Evolutionary conservation across 2,329 filamentous ascomycete species (phyloP), one percentile per base, ranked within the genome.

Genomic region (Trichoderma sp.): DNA sequence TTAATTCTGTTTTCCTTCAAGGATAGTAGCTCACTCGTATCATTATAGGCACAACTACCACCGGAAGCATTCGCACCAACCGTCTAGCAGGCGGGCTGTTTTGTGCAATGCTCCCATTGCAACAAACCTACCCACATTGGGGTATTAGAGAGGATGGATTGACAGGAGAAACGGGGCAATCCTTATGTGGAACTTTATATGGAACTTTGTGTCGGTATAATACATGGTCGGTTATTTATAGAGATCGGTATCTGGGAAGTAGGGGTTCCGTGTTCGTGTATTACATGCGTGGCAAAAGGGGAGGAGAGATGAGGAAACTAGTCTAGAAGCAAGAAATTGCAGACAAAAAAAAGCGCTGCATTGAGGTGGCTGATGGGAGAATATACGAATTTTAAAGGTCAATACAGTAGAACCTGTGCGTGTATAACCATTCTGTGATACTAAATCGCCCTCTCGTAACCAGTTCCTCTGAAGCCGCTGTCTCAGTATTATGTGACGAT

Each of bases 51-150:
- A 64, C 70, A 75, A 70, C 62, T 79, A 39, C 78, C 78, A 36
- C 70, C 76, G 12, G 77, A 79, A 28, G 78, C 78, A 11, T 79
- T 79, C 68, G 74, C 74, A 30, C 13, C 70, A 32, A 57, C 67
- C 39, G 47, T 67, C 20, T 72, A 73, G 50, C 72, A 72, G 64
- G 39, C 23, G 9, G 15, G 57, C 39, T 36, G 61, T 23, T 23
- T 64, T 39, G 34, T n/a, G 36, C 36, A 50, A 65, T 67, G 34
- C n/a, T 34, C 32, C 30, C 30, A 36, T 32, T 57, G 47, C 26
- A 47, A 63, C 9, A 17, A 58, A 17, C 55, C 17, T 30, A 43
- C 55, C 26, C 32, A 26, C 39, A 63, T 43, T 20, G 57, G 47
- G 65, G 28, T 43, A 43, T 64, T 58, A 59, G 53, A 50, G 59